Percentiles rank a stretch among this genome's conserved stretches.
Conservation (phyloP, 768 basidiomycete species). For the Psilocybe cubensis region DNA sequence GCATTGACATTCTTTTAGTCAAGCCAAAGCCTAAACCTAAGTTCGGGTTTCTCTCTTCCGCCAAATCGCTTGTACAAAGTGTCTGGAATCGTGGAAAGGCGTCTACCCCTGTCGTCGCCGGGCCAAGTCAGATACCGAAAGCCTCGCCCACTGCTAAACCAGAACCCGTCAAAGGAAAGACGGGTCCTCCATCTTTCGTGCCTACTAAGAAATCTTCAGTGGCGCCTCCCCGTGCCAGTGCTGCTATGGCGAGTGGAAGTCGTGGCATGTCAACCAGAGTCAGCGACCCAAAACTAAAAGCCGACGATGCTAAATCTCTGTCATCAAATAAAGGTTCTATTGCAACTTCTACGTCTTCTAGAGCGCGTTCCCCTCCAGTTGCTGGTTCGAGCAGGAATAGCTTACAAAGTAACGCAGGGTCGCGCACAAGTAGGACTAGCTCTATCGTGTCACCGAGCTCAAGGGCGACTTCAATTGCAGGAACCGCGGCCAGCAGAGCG, state of each 20-base stretch:
- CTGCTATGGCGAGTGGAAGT: constrained; percentile 19
- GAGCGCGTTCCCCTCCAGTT: constrained; percentile 31
- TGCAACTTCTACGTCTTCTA: constrained; percentile 19
- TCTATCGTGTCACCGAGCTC: constrained; percentile 1
- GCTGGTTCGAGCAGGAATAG: constrained; percentile 17
- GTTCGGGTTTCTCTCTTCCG: constrained; percentile 73
- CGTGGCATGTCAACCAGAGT: constrained; percentile 18
- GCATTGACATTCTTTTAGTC: constrained; percentile 22
- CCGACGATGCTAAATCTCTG: constrained; percentile 6
- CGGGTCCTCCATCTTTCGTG: constrained; percentile 20
- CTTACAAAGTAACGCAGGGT: constrained; percentile 16
- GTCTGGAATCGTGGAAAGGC: constrained; percentile 70
- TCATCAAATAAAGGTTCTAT: constrained; percentile 8
- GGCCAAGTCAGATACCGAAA: constrained; percentile 30
- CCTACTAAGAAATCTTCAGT: constrained; percentile 21
- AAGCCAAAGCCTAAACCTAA: constrained; percentile 53
- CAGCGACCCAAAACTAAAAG: constrained; percentile 16
- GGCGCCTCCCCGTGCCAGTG: constrained; percentile 26
- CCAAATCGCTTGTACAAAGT: constrained; percentile 71
- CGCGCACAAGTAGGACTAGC: constrained; percentile 9
- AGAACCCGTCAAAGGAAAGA: constrained; percentile 19
- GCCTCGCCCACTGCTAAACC: constrained; percentile 16
- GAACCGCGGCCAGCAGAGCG: constrained; percentile 22
- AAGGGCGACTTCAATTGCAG: constrained; percentile 11
- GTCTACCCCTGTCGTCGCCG: constrained; percentile 25